These are phyloP conservation scores for Stagonosporopsis rhizophila DNA, from an alignment of 2,329 filamentous ascomycete genomes.

Conservation along the genomic window DNA sequence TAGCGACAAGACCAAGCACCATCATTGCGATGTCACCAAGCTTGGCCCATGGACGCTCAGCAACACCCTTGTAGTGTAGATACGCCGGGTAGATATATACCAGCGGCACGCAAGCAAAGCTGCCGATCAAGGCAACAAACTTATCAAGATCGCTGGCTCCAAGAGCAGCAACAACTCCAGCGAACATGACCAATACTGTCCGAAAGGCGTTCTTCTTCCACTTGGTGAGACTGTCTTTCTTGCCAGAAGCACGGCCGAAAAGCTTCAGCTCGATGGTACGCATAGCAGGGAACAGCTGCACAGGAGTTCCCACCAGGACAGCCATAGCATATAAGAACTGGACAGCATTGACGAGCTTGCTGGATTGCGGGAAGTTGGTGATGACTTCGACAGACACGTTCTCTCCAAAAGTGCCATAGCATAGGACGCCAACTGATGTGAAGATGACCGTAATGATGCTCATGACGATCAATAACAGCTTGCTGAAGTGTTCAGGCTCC, in stretches of 20 bases:
- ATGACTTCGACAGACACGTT: constrained; percentile 76
- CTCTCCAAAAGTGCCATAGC: constrained; percentile 76
- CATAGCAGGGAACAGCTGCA: constrained; percentile 76
- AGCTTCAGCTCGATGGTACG: constrained; percentile 73
- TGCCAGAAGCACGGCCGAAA: constrained; percentile 72
- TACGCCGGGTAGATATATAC: constrained; percentile 80
- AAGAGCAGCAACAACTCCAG: constrained; percentile 66
- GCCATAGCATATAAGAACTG: constrained; percentile 78
- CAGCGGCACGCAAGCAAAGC: constrained; percentile 75
- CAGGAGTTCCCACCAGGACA: constrained; percentile 75
- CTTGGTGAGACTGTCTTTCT: constrained; percentile 69
- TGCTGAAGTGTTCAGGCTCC: constrained; percentile 70
- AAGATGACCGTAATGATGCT: constrained; percentile 75
- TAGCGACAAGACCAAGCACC: constrained; percentile 70
- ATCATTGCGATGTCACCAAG: constrained; percentile 68
- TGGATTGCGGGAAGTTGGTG: constrained; percentile 75
- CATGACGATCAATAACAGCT: constrained; percentile 73
- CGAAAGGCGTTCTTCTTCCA: constrained; percentile 79
- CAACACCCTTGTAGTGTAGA: constrained; percentile 73
- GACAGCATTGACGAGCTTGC: constrained; percentile 75
- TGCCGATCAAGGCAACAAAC: constrained; percentile 77
- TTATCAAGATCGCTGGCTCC: constrained; percentile 75
- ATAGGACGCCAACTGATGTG: constrained; percentile 74
- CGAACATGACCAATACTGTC: constrained; percentile 63
- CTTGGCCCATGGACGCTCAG: constrained; percentile 63